A percentile compares a stretch with the other conserved stretches of the same genome.
Conservation (phyloP, 768 basidiomycete species). For the Lentinula aciculospora region DNA sequence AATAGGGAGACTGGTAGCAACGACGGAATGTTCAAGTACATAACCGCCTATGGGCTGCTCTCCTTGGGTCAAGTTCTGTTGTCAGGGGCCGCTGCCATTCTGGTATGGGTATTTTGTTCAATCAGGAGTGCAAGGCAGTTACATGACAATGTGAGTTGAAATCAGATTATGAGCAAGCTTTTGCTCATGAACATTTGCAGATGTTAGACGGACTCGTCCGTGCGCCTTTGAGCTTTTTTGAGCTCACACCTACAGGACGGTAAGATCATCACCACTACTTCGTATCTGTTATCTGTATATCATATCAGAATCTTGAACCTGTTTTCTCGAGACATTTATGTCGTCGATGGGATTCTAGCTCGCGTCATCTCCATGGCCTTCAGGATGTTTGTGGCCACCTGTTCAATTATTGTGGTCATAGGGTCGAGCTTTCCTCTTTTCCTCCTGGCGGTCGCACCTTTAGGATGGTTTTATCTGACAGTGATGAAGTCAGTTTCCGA, state of each 20-base stretch:
- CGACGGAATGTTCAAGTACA: slow-evolving; percentile 48
- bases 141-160: slow-evolving; percentile 62
- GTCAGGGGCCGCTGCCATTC: slow-evolving; percentile 48
- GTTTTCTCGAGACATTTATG: slow-evolving; percentile 86
- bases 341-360: slow-evolving; percentile 79
- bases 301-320: slow-evolving; percentile 71
- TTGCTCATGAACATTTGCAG: slow-evolving; percentile 25
- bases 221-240: slow-evolving; percentile 86
- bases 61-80: slow-evolving; percentile 53
- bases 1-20: slow-evolving; percentile 60
- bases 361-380: slow-evolving; percentile 69
- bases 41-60: slow-evolving; percentile 64
- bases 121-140: slow-evolving; percentile 67
- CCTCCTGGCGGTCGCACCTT: slow-evolving; percentile 65
- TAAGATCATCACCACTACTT: slow-evolving; percentile 20
- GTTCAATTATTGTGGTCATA: slow-evolving; percentile 68
- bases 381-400: slow-evolving; percentile 54
- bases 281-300: background rate
- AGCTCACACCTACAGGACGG: slow-evolving; percentile 83
- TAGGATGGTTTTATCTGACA: slow-evolving; percentile 72
- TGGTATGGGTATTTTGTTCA: slow-evolving; percentile 76
- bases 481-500: slow-evolving; percentile 64
- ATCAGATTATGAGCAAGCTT: background rate
- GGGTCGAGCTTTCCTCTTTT: slow-evolving; percentile 79
- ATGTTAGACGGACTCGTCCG: slow-evolving; percentile 79